These are phyloP conservation scores for Hymenochaete sp. DNA, from an alignment of 1,284 basidiomycete species.

Conservation along the genomic window DNA sequence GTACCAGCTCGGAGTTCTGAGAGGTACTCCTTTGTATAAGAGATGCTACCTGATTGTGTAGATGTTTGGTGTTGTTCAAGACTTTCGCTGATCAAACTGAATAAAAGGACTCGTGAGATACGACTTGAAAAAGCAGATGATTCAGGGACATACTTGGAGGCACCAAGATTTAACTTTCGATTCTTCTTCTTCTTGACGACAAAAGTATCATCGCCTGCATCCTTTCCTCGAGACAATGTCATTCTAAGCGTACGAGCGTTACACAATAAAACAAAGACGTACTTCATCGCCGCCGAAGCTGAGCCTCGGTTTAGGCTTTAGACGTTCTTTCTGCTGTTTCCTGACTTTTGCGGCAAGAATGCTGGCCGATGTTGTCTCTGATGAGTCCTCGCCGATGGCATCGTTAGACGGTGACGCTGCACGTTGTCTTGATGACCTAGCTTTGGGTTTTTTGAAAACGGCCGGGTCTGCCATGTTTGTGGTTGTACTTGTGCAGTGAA, in stretches of 20 bases:
- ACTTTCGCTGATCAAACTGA: too few species aligned
- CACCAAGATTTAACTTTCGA: slow-evolving; percentile 49
- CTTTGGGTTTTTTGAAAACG: slow-evolving; percentile 17
- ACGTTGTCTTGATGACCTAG: slow-evolving; percentile 21
- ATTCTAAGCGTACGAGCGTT: slow-evolving; percentile 15
- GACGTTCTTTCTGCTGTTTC: slow-evolving; percentile 51
- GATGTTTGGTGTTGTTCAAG: slow-evolving; percentile 46
- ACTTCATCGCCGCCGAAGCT: slow-evolving; percentile 84
- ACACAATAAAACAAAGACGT: too few species aligned
- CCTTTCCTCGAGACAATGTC: slow-evolving; percentile 32
- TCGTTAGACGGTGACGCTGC: slow-evolving; percentile 21
- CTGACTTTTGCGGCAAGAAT: slow-evolving; percentile 57
- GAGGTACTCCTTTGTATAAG: slow-evolving; percentile 73
- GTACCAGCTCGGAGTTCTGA: slow-evolving; percentile 80
- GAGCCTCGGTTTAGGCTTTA: slow-evolving; percentile 55
- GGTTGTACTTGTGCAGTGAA: not conserved
- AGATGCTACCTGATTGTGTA: slow-evolving; percentile 38
- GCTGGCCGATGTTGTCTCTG: slow-evolving; percentile 51
- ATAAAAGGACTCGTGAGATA: slow-evolving; percentile 1
- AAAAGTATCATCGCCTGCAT: slow-evolving; percentile 53
- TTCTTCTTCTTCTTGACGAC: slow-evolving; percentile 74
- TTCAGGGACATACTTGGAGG: slow-evolving; percentile 29
- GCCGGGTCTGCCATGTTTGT: slow-evolving; percentile 1
- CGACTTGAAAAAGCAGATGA: slow-evolving; percentile 10
- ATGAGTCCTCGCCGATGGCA: slow-evolving; percentile 23